Evolutionary conservation across 441 rosid species (phyloP).

Genomic region (Hura crepitans): DNA sequence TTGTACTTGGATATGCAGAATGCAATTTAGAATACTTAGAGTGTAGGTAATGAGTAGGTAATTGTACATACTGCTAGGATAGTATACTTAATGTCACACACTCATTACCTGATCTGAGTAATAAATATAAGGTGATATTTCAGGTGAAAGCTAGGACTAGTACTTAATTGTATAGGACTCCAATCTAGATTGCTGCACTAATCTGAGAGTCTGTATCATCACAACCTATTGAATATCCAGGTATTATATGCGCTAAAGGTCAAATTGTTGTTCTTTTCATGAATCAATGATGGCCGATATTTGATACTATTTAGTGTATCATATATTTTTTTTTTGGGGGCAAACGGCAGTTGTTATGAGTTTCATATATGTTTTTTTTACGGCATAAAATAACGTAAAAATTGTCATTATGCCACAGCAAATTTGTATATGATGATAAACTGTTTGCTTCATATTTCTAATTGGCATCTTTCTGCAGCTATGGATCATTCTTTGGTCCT

Average conservation of each 20-base stretch:
- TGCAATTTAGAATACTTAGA: background rate
- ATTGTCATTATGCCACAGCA: too few relatives aligned
- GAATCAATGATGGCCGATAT: background rate
- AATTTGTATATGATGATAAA: background rate
- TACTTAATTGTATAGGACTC: background rate
- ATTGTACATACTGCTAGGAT: background rate
- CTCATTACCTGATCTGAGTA: background rate
- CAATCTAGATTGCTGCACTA: background rate
- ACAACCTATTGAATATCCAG: background rate
- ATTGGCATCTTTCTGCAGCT: constrained; percentile 43
- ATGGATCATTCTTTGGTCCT: constrained; percentile 94
- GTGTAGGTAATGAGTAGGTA: background rate
- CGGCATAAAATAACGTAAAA: too few relatives aligned
- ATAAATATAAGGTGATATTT: background rate
- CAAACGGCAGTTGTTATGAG: background rate
- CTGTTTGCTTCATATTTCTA: constrained; percentile 6
- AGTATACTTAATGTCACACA: background rate
- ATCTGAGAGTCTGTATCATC: background rate
- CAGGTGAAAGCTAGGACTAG: background rate
- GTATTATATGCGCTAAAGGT: background rate
- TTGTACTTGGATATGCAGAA: background rate
- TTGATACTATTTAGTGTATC: background rate
- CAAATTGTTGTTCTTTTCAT: background rate
- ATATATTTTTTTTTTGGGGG: background rate
- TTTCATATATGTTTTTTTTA: background rate